Base-by-base conservation (phyloP, 1,284 basidiomycete genomes). In the Fomitopsis palustris region DNA sequence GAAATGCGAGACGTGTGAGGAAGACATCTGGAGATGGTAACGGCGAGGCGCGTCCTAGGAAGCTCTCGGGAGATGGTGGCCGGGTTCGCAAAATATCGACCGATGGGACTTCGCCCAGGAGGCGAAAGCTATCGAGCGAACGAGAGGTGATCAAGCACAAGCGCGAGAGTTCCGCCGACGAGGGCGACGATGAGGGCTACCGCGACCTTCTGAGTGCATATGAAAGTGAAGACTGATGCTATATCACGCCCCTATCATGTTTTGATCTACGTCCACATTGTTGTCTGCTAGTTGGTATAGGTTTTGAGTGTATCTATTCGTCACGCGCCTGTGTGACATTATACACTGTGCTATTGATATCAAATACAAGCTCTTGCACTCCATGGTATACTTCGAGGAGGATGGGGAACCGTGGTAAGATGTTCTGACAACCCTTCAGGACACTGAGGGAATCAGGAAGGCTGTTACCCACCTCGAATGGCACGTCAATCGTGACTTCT, bases 161-260 rank as follows among this genome's bases (percentile, higher is more conserved):
- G 54, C 75, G 81, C 52, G 84, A 86, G 43, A 89, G 85, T 66
- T 82, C 78, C 29, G 87, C 86, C 1, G 84, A 87, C 55, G 87
- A 90, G 57, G 88, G 88, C 2, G 88, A 90, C 61, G 88, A 90
- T 63, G 88, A 90, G 68, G 88, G 86, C 6, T 91, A 90, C 59
- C 87, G 87, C 62, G 89, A 90, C 31, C 68, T 91, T 57, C 70
- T 91, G 63, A 89, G 86, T 69, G 88, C 88, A 25, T 92, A 92
- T 66, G 89, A 90, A 72, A 90, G 89, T 67, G 88, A 90, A 61
- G 74, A 73, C 38, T 52, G 67, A 66, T 38, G 55, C 53, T 37
- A 38, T 53, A 14, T 64, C 45, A 47, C 21, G 45, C 45, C 33
- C 23, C 33, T 25, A 23, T 35, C 21, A 37, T 55, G 19, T 47